Evolutionary conservation across 371 early-diverging fungal species (phyloP).

Genomic region (Blakeslea trispora): DNA sequence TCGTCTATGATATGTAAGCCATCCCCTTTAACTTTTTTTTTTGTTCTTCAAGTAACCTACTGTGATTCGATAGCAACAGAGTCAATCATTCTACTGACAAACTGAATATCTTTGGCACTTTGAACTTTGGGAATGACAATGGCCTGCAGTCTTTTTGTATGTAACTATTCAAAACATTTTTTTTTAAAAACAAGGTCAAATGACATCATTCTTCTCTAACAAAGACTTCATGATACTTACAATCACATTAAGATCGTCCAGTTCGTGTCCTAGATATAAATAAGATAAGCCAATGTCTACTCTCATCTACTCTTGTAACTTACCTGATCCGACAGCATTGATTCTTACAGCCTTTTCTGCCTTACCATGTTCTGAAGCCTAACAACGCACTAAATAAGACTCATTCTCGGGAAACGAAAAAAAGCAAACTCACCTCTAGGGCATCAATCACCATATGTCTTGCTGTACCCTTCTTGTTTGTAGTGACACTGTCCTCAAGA

Average conservation of each 20-base stretch:
- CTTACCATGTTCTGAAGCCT: slow-evolving; percentile 68
- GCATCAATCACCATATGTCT: slow-evolving; percentile 77
- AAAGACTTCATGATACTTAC: slow-evolving; percentile 35
- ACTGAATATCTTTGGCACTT: slow-evolving; percentile 74
- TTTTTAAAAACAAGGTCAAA: too few relatives aligned
- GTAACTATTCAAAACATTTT: slow-evolving; percentile 59
- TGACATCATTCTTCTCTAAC: slow-evolving; percentile 15
- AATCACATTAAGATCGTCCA: slow-evolving; percentile 80
- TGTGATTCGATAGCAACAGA: slow-evolving; percentile 69
- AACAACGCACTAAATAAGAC: slow-evolving; percentile 2
- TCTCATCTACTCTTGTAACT: neutral
- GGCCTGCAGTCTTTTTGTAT: slow-evolving; percentile 68
- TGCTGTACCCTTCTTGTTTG: slow-evolving; percentile 80
- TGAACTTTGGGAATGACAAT: slow-evolving; percentile 93
- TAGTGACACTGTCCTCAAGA: slow-evolving; percentile 88
- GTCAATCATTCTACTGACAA: slow-evolving; percentile 82
- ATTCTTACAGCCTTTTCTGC: slow-evolving; percentile 87
- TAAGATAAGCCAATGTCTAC: neutral
- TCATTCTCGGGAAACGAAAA: too few relatives aligned
- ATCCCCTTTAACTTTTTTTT: too few relatives aligned
- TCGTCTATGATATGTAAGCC: slow-evolving; percentile 35
- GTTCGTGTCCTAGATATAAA: slow-evolving; percentile 59
- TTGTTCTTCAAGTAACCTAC: slow-evolving; percentile 47
- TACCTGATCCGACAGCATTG: slow-evolving; percentile 82
- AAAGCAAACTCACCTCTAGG: slow-evolving; percentile 51